These are phyloP conservation scores for Hortiboletus rubellus DNA, from an alignment of 1,284 basidiomycete genomes.

Conservation along the genomic window DNA sequence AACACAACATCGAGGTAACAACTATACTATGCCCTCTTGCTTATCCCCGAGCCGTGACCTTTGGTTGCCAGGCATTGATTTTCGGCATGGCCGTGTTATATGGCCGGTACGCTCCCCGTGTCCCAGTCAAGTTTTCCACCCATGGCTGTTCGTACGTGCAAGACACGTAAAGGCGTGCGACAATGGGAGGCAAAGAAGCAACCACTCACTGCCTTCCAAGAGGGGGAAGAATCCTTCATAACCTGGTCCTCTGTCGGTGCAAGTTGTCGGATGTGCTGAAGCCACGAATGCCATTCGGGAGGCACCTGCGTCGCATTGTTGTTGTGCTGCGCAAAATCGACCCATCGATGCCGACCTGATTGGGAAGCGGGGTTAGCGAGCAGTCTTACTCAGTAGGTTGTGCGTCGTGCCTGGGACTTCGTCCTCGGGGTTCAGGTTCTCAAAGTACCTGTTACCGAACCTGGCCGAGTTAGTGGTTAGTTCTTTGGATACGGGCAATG, in stretches of 20 bases:
- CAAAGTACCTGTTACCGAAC: constrained; percentile 89
- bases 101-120: constrained; percentile 81
- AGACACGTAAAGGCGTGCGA: background rate
- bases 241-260: constrained; percentile 76
- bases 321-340: constrained; percentile 89
- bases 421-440: constrained; percentile 83
- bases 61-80: constrained; percentile 82
- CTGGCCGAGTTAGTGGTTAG: constrained; percentile 38
- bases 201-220: constrained; percentile 80
- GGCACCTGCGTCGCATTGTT: constrained; percentile 89
- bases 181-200: background rate
- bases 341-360: constrained; percentile 89
- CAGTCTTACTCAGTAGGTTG: background rate
- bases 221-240: constrained; percentile 64
- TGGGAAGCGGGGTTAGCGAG: background rate
- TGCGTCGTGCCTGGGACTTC: constrained; percentile 74
- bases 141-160: constrained; percentile 53
- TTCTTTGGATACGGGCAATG: background rate
- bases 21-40: background rate
- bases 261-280: constrained; percentile 84
- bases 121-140: constrained; percentile 88
- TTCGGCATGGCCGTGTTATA: constrained; percentile 89
- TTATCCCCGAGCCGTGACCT: constrained; percentile 52
- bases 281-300: constrained; percentile 94
- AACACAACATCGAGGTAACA: background rate